phyloP scores from a whole-genome alignment of 2,329 filamentous ascomycete genomes.

The Teratosphaeria zuluensis region DNA sequence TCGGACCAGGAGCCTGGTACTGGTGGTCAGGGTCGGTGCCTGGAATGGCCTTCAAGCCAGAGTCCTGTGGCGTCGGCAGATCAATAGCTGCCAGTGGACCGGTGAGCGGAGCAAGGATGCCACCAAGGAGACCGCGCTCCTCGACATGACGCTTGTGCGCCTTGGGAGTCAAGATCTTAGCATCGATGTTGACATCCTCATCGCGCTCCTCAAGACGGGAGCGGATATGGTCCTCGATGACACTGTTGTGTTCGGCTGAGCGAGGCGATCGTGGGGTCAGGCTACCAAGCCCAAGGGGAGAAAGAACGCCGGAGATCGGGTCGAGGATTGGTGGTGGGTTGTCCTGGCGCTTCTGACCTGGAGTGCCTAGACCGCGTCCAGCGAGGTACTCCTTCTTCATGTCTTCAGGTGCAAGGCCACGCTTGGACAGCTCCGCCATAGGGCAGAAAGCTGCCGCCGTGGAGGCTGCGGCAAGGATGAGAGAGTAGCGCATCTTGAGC shows the following conservation, averaged over 20 bases:
- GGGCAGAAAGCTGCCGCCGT: conserved; percentile 7
- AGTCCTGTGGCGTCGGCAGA: conserved; percentile 14
- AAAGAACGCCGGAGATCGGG: conserved; percentile 9
- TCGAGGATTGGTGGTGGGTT: conserved; percentile 8
- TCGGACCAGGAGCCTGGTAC: conserved; percentile 14
- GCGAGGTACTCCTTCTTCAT: conserved; percentile 3
- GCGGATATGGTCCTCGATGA: conserved; percentile 8
- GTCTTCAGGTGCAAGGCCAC: conserved; percentile 5
- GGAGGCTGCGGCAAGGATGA: not conserved
- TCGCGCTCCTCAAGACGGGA: conserved; percentile 10
- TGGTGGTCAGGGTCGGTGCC: conserved; percentile 17
- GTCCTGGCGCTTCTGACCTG: conserved; percentile 7
- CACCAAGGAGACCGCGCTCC: conserved; percentile 9
- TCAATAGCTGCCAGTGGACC: conserved; percentile 13
- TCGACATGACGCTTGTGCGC: conserved; percentile 11
- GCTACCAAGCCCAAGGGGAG: conserved; percentile 8
- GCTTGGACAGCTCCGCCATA: conserved; percentile 5
- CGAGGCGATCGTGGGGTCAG: conserved; percentile 8
- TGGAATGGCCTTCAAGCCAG: conserved; percentile 12
- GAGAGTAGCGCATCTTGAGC: not conserved
- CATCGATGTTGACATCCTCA: conserved; percentile 10
- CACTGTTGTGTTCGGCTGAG: conserved; percentile 3
- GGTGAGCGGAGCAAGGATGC: conserved; percentile 14
- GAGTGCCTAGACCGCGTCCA: conserved; percentile 3
- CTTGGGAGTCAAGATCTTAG: conserved; percentile 10